Evolutionary conservation across 352 stramenopile species (phyloP).

Genomic region (Pythium diclinum): DNA sequence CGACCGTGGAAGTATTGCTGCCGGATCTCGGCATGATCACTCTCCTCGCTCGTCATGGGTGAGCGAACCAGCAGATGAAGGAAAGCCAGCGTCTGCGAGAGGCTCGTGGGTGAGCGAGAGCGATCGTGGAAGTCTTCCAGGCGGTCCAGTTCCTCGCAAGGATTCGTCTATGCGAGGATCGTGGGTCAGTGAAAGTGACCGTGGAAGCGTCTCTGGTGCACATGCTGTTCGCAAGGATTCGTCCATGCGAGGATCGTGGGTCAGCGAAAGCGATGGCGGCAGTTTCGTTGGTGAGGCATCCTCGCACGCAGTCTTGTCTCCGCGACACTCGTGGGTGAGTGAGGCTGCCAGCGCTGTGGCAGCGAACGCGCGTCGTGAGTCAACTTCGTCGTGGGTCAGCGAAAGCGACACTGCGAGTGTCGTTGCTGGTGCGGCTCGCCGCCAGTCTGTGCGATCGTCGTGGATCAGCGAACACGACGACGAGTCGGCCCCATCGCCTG

Average conservation of each 20-base stretch:
- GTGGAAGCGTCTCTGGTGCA: background rate
- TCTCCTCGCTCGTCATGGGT: slow-evolving; percentile 9
- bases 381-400: slow-evolving; percentile 14
- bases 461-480: slow-evolving; percentile 5
- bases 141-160: background rate
- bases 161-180: background rate
- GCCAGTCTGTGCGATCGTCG: background rate
- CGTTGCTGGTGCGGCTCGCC: background rate
- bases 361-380: slow-evolving; percentile 8
- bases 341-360: background rate
- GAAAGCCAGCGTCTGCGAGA: background rate
- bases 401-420: slow-evolving; percentile 14
- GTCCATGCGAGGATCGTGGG: background rate
- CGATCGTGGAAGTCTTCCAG: background rate
- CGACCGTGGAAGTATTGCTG: background rate
- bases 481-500: background rate
- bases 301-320: background rate
- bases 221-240: background rate
- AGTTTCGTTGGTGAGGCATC: background rate
- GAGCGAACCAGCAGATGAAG: background rate
- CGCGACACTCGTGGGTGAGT: slow-evolving; percentile 18
- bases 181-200: slow-evolving; percentile 3
- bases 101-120: background rate
- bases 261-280: slow-evolving; percentile 3
- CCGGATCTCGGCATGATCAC: background rate